Base-by-base conservation (phyloP, 73 alveolate species). In the Paramecium tetraurelia region DNA sequence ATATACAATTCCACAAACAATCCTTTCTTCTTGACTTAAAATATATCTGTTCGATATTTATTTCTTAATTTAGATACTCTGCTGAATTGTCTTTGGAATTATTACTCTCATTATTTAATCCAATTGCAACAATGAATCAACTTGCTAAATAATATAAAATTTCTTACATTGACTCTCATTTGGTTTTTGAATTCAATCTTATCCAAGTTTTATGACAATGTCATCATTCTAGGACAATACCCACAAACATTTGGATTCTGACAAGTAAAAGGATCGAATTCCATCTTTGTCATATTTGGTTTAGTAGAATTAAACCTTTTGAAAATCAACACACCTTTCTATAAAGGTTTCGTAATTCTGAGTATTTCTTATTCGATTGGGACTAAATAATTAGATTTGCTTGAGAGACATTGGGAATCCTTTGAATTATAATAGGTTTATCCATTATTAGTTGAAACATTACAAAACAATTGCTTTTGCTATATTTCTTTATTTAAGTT, bases 321-420 rank as follows among this genome's bases (percentile, higher is more conserved):
- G 18, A 22, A 48, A 10, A 80, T 80, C 29, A 20, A 35, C 3
- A 44, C 43, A 31, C 90, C 90, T 22, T 40, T 22, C n/a, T 22
- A 8, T 80, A 80, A 22, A 14, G 90, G 90, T 20, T 48, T 80
- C 1, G 57, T 43, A 5, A 80, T 44, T 80, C 29, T 80, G 5
- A 80, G 16, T 80, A 80, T 80, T 80, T 80, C 90, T 24, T 80
- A 44, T 20, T 80, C 90, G 1, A 80, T 31, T 12, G 90, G 90
- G 21, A 41, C 46, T 20, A 80, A 46, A 18, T 80, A 14, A 22
- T 21, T 48, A 5, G 29, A 80, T 44, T 80, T 80, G 20, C n/a
- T 22, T 12, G 84, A 63, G 41, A 63, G 18, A 27, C 11, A 63
- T 63, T 63, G n/a, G 9, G 84, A 63, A 14, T 63, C 84, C 12